Base-by-base conservation (phyloP, 768 basidiomycete genomes). In the Solioccasus polychromus region DNA sequence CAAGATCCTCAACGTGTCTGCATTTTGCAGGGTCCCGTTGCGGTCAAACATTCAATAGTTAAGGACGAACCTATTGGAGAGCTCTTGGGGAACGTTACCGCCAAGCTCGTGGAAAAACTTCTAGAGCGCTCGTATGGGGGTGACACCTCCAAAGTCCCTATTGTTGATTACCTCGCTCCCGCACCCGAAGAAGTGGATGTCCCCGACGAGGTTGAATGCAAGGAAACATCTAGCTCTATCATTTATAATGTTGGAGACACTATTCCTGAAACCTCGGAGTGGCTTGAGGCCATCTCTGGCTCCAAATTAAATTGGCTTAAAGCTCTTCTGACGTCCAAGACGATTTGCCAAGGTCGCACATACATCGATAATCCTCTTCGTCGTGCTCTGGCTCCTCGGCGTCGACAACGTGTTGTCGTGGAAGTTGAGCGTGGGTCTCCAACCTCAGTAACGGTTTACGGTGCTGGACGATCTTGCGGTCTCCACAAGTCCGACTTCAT, bases 1-100 rank as follows among this genome's bases (percentile, higher is more conserved):
- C 92, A 95, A 70, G 96, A 98, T 67, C 95, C 95, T 20, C 91
- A 99, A 67, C 87, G 96, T 51, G 94, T 98, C 22, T 95, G 92
- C 61, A 95, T 99, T 57, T 80, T 99, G 42, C 93, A 96, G 69
- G 96, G 96, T 18, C 96, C 96, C 12, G 87, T 99, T 39, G 93
- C 96, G 1, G 92, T 82, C 50, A 93, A 89, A 67, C 83, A 92
- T 68, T 83, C 91, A 8, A 82, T 73, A 32, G 72, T 82, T 59
- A 95, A 92, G 68, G 92, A 99, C 59, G 92, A 95, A 67, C 93
- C 96, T 7, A 86, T 98, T 65, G 88, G 85, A 57, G 88, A 95
- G 24, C 74, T 99, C 43, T 79, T 99, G 39, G 93, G 91, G 42
- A 87, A 85, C 68, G 86, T 98, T 68, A 86, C 91, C 57, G 69